Base-by-base conservation (phyloP, 306 rosid genomes). In the Trifolium fragiferum region DNA sequence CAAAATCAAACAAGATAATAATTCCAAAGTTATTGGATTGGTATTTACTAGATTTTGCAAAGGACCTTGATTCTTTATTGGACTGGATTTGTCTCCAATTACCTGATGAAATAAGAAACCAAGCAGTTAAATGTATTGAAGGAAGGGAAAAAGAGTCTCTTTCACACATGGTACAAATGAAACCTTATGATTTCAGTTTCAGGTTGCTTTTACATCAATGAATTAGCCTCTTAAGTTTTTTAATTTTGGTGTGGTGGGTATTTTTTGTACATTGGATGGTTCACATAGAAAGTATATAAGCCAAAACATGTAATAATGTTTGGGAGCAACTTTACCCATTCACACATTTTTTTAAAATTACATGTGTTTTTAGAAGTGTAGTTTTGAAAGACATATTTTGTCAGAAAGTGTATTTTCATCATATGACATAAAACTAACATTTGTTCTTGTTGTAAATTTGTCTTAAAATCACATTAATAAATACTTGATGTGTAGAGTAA, bases 51-150 rank as follows among this genome's bases (percentile, higher is more conserved):
- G 99, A 94, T 81, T 94, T 94, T 75, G 97, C 96, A 20, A 91
- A 94, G 86, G 96, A 94, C 81, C 63, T 90, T 83, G 96, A 88
- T 53, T 86, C 97, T 61, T 68, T 94, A 65, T 84, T 92, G 74
- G 95, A 90, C 19, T 94, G 99, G 99, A 82, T 94, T 25, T 91
- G 99, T 65, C 82, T 94, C 75, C 99, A 94, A 72, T 84, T 94
- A 43, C 92, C 95, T 0, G 75, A 85, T 60, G 87, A 87, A 65
- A 55, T 78, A 47, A 87, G 97, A 64, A 83, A 72, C 35, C 89
- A 87, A 77, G 93, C 97, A 57, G 63, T 90, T 37, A 82, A 87
- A 58, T 88, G 92, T 79, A 84, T 94, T 81, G 90, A 88, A 78
- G 84, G 85, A 66, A 83, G 75, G 20, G 91, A 86, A 82, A 84